phyloP scores from a whole-genome alignment of 805 yeast species.

The Barnettozyma botsteinii region DNA sequence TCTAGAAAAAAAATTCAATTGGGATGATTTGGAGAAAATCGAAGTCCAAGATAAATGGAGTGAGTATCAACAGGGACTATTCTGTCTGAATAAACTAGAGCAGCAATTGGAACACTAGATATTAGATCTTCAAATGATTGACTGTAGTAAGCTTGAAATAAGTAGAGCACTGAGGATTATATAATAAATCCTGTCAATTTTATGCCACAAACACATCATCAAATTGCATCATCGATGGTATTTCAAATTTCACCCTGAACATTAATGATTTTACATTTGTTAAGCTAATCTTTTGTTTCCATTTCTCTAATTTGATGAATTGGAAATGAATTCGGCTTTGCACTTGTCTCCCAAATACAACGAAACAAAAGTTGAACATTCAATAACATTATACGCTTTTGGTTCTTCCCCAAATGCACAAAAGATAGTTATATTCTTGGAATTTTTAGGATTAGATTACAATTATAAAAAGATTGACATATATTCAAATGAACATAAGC shows the following conservation, averaged over 20 bases:
- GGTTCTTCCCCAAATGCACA: constrained; percentile 51
- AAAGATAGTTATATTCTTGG: constrained; percentile 33
- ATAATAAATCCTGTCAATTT: neutral
- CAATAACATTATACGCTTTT: constrained; percentile 42
- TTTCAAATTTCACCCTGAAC: too few species aligned
- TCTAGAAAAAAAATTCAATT: constrained; percentile 41
- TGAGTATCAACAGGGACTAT: constrained; percentile 26
- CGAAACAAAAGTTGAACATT: constrained; percentile 35
- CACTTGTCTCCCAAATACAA: neutral
- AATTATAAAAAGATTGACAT: constrained; percentile 34
- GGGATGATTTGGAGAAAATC: constrained; percentile 32
- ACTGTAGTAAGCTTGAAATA: too few species aligned
- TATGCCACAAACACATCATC: neutral
- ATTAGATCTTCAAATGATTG: too few species aligned
- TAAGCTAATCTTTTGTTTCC: too few species aligned
- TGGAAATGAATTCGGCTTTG: neutral
- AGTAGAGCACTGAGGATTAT: too few species aligned
- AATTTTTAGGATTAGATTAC: constrained; percentile 30
- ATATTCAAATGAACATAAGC: constrained; percentile 41
- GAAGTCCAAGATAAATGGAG: constrained; percentile 26
- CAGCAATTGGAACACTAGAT: constrained; percentile 9
- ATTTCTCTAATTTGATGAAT: too few species aligned
- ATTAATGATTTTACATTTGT: too few species aligned
- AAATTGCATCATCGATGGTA: constrained; percentile 5
- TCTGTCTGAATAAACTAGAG: constrained; percentile 28